These are phyloP conservation scores for Cryphonectria radicalis DNA, from an alignment of 2,329 filamentous ascomycete genomes.

Conservation along the genomic window DNA sequence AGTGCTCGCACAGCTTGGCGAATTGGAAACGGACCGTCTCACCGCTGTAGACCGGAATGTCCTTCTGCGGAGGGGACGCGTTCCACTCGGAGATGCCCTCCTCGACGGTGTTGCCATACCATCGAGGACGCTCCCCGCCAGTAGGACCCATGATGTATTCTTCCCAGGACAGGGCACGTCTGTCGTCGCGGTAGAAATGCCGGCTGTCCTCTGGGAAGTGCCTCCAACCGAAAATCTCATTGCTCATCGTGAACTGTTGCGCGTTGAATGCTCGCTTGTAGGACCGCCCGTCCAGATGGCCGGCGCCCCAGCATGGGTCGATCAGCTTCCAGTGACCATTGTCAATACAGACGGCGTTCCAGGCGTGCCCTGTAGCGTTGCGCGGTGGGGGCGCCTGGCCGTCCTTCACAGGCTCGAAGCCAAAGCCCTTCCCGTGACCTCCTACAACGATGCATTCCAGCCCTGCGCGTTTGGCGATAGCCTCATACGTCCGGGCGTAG, in stretches of 20 bases:
- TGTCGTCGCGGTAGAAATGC: constrained; percentile 77
- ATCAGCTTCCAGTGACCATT: constrained; percentile 88
- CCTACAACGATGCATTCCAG: constrained; percentile 75
- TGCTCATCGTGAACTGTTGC: constrained; percentile 61
- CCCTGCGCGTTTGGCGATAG: constrained; percentile 77
- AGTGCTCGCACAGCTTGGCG: constrained; percentile 79
- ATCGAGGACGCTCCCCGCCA: constrained; percentile 51
- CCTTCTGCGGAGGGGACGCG: constrained; percentile 63
- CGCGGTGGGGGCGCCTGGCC: constrained; percentile 69
- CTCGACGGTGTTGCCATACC: constrained; percentile 49
- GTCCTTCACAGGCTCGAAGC: constrained; percentile 65
- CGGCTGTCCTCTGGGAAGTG: constrained; percentile 75
- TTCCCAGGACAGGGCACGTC: constrained; percentile 72
- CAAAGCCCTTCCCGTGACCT: constrained; percentile 87
- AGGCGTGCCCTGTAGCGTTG: constrained; percentile 73
- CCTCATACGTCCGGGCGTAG: constrained; percentile 81
- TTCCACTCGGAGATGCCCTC: constrained; percentile 61
- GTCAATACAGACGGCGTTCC: constrained; percentile 92
- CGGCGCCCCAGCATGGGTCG: constrained; percentile 92
- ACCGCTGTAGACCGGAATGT: constrained; percentile 63
- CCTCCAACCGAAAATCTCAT: constrained; percentile 78
- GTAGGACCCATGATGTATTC: constrained; percentile 74
- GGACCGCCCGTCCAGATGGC: constrained; percentile 60
- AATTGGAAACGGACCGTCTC: constrained; percentile 76
- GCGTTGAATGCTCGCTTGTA: constrained; percentile 75